These are phyloP conservation scores for Calycina marina DNA, from an alignment of 2,329 filamentous ascomycete genomes.

Conservation along the genomic window DNA sequence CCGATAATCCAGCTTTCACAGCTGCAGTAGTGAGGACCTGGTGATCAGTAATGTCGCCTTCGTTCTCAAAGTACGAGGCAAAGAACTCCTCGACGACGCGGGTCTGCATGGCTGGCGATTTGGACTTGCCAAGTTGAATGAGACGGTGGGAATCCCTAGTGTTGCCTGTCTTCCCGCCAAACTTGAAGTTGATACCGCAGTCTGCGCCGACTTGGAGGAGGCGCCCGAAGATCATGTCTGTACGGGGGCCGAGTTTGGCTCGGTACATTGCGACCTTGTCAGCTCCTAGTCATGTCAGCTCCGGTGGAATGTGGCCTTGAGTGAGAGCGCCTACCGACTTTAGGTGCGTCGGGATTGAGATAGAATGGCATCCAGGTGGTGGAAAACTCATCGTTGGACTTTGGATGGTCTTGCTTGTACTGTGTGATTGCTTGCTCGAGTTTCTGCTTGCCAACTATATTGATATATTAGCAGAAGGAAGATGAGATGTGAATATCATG, in stretches of 20 bases:
- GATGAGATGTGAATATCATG: too few relatives aligned
- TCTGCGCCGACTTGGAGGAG: slow-evolving; percentile 41
- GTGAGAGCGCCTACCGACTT: slow-evolving; percentile 30
- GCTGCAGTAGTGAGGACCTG: slow-evolving; percentile 37
- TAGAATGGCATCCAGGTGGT: slow-evolving; percentile 71
- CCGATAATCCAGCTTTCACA: slow-evolving; percentile 37
- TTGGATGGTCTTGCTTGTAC: slow-evolving; percentile 48
- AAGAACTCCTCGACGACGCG: slow-evolving; percentile 49
- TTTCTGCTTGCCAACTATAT: slow-evolving; percentile 65
- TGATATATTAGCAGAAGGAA: too few relatives aligned
- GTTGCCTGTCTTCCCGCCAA: slow-evolving; percentile 56
- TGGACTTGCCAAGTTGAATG: slow-evolving; percentile 50
- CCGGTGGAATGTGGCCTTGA: too few relatives aligned
- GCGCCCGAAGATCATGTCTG: slow-evolving; percentile 39
- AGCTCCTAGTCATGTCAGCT: too few relatives aligned
- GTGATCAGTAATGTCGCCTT: slow-evolving; percentile 45
- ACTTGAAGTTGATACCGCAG: slow-evolving; percentile 61
- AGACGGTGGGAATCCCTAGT: slow-evolving; percentile 69
- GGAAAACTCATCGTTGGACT: slow-evolving; percentile 52
- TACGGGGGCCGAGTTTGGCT: slow-evolving; percentile 48
- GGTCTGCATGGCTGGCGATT: slow-evolving; percentile 38
- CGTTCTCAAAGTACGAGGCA: slow-evolving; percentile 49
- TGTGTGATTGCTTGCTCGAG: slow-evolving; percentile 56
- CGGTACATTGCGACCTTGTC: slow-evolving; percentile 44
- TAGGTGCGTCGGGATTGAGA: slow-evolving; percentile 51